Base-by-base conservation (phyloP, 2,329 filamentous ascomycete species). In the Paradendryphiella salina region DNA sequence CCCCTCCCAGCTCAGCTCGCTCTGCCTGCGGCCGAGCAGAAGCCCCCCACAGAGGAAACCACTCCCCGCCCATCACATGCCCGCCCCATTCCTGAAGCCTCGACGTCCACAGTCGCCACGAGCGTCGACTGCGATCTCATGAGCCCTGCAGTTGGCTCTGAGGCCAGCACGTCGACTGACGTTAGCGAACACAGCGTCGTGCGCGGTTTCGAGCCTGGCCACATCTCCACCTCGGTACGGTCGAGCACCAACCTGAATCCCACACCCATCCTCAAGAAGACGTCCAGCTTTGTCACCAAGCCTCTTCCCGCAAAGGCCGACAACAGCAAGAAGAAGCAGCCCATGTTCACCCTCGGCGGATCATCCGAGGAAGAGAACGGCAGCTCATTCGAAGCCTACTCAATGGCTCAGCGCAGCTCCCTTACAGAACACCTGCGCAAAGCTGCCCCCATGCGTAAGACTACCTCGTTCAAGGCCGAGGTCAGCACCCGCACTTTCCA, bases 361-460 rank as follows among this genome's bases (percentile, higher is more conserved):
- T 95, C 90, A 0, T 96, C 89, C 42, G 91, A 87, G 23, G 90
- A 92, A 61, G 90, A 90, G 57, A 90, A 94, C 53, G 86, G 89
- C 56, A 89, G 86, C 71, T 95, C 90, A 0, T 81, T 86, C 37
- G 84, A 87, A 57, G 80, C 82, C 36, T 71, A 68, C 48, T 82
- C 66, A 64, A 79, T 61, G 13, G 73, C 75, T 11, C 75, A 79
- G 51, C 79, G 78, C 42, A 85, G 82, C 69, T 80, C 79, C 2
- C 70, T 85, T 2, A 77, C 80, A 3, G 77, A 84, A 36, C 79
- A 77, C 46, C 65, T 85, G 54, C 77, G 77, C 60, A 74, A 77
- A 60, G 73, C 62, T 11, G 54, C 55, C n/a, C 56, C 59, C 21
- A 66, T 63, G 60, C 90, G 88, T 77, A 96, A 96, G 80, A 84